Conservation (phyloP, 257 asterid genomes). For the Handroanthus guayacan region DNA sequence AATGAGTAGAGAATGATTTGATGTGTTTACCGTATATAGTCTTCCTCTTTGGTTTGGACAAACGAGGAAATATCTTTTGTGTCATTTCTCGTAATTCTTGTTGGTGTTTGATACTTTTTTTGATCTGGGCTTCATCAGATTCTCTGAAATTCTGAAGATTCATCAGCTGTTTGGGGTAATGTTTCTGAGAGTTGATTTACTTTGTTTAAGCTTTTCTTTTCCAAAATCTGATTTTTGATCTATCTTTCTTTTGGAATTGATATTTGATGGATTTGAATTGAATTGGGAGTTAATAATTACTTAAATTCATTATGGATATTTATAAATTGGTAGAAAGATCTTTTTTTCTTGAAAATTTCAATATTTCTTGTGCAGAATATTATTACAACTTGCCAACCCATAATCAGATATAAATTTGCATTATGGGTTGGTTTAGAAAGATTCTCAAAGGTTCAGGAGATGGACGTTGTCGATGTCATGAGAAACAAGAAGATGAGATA, state of each 20-base stretch:
- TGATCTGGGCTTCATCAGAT: conserved; percentile 61
- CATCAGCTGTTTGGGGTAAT: conserved; percentile 56
- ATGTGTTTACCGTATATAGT: conserved; percentile 19
- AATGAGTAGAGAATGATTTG: conserved; percentile 29
- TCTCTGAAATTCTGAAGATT: conserved; percentile 57
- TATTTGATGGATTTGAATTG: conserved; percentile 15
- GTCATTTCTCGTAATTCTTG: conserved; percentile 39
- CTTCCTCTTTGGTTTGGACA: conserved; percentile 20
- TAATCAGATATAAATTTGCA: conserved; percentile 31
- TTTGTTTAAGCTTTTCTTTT: conserved; percentile 17
- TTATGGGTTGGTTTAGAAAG: conserved; percentile 82
- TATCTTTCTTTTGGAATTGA: conserved; percentile 9
- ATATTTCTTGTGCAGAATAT: conserved; percentile 32
- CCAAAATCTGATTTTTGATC: conserved; percentile 12
- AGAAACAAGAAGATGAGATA: conserved; percentile 50
- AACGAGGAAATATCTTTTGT: conserved; percentile 39
- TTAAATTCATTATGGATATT: neutral
- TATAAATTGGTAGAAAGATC: neutral
- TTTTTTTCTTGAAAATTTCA: neutral
- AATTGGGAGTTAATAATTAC: neutral
- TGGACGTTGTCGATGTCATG: conserved; percentile 42
- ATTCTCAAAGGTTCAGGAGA: conserved; percentile 66
- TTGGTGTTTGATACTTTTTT: neutral
- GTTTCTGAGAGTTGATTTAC: conserved; percentile 27
- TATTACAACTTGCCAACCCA: conserved; percentile 25